Base-by-base conservation (phyloP, 2,329 filamentous ascomycete genomes). In the Arthrobotrys sphaeroides region DNA sequence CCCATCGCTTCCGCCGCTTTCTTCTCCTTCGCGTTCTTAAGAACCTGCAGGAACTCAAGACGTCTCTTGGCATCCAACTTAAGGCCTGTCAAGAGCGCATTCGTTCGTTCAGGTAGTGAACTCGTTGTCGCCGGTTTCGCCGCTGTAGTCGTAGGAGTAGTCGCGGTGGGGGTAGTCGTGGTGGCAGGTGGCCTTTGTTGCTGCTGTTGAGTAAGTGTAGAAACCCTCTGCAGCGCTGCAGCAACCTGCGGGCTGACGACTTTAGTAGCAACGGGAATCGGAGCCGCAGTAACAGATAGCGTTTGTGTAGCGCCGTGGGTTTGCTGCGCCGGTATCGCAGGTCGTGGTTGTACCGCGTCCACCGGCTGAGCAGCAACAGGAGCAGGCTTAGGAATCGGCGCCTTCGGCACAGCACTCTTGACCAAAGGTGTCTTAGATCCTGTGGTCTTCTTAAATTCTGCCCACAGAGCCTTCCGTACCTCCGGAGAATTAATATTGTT, bases 1-100 rank as follows among this genome's bases (percentile, higher is more conserved):
- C 45, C 59, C 47, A 59, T 65, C 5, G 72, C 64, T 59, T 68
- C 72, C 1, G 64, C 72, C 10, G 72, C 72, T 22, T 75, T 75
- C 33, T 69, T 75, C 49, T 75, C 72, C 38, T 75, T 75, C 5
- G 64, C 72, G 9, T 51, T 65, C 40, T 75, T 75, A 20, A 75
- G 72, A 7, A 65, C 42, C 18, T 75, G 55, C 7, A 75, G 64
- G 22, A 75, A 24, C 31, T 65, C 57, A 5, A 66, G 64, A 10
- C 49, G 49, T 31, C 55, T 69, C 40, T 69, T 45, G 0, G 55
- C 40, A 16, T 69, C 64, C 6, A 64, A 40, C n/a, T 51, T 28
- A 13, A 75, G 33, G 20, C 47, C 55, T 26, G 62, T 59, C 18
- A 75, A 38, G 9, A 75, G 13, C 7, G 45, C 40, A 18, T 40